Percentiles rank a stretch among this genome's conserved stretches.
phyloP scores from a whole-genome alignment of 2,329 filamentous ascomycete genomes.

The Cadophora luteo-olivacea region DNA sequence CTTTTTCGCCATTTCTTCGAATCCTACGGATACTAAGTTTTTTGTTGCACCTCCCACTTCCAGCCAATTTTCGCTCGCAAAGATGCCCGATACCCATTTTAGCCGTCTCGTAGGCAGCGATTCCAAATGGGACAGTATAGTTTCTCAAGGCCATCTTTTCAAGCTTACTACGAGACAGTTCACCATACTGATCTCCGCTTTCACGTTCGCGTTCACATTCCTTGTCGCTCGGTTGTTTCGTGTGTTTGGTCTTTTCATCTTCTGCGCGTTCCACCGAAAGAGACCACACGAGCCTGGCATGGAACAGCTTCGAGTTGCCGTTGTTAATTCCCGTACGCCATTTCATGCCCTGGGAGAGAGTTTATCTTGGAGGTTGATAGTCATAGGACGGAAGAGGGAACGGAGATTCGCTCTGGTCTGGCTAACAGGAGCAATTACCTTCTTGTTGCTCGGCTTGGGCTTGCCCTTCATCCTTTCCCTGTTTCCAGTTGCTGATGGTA shows the following conservation, averaged over 20 bases:
- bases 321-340: slow-evolving; percentile 4
- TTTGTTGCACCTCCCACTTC: too few relatives aligned
- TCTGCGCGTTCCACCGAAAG: not conserved
- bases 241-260: not conserved
- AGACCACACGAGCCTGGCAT: not conserved
- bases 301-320: slow-evolving; percentile 9
- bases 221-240: slow-evolving; percentile 7
- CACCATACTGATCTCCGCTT: not conserved
- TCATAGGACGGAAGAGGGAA: not conserved
- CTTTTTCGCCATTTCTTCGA: too few relatives aligned
- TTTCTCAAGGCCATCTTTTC: not conserved
- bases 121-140: slow-evolving; percentile 8
- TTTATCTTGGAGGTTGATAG: not conserved
- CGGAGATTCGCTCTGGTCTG: slow-evolving; percentile 1
- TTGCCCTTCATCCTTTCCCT: not conserved
- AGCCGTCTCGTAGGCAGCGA: slow-evolving; percentile 7
- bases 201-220: not conserved
- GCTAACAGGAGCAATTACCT: not conserved
- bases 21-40: too few relatives aligned
- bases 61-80: not conserved
- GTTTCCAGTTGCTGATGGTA: slow-evolving; percentile 7
- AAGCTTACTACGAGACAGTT: not conserved
- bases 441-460: not conserved
- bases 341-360: slow-evolving; percentile 5
- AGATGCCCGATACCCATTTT: not conserved